These are phyloP conservation scores for Cardamine chenopodiifolia DNA, from an alignment of 345 rosid genomes.

Conservation along the genomic window DNA sequence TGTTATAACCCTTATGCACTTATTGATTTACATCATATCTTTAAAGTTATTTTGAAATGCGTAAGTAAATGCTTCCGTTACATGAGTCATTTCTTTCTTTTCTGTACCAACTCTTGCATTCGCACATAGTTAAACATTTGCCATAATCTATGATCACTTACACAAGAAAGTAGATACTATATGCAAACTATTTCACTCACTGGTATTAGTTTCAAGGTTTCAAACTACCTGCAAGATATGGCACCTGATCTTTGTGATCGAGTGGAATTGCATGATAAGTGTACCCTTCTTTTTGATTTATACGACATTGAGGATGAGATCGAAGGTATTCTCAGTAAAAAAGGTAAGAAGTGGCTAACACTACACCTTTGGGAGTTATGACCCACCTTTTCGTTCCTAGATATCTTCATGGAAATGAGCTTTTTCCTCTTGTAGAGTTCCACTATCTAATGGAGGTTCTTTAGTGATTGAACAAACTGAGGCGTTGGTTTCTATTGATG, in stretches of 20 bases:
- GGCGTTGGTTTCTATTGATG: constrained; percentile 97
- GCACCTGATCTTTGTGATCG: constrained; percentile 94
- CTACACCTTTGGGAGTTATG: background rate
- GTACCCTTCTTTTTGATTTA: constrained; percentile 83
- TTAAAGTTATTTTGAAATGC: constrained; percentile 17
- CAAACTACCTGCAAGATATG: constrained; percentile 93
- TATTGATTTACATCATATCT: background rate
- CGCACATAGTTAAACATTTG: constrained; percentile 9
- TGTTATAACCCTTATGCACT: background rate
- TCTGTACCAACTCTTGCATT: constrained; percentile 22
- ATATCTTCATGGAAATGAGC: constrained; percentile 20
- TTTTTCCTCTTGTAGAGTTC: constrained; percentile 60
- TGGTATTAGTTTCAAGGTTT: constrained; percentile 61
- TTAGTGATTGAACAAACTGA: constrained; percentile 97
- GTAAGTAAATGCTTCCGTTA: background rate
- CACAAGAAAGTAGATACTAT: background rate
- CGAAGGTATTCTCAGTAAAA: constrained; percentile 85
- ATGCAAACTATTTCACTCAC: constrained; percentile 33
- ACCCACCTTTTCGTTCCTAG: constrained; percentile 11
- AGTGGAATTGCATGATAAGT: constrained; percentile 75
- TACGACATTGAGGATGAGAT: constrained; percentile 88
- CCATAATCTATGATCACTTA: background rate
- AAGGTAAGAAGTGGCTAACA: constrained; percentile 55
- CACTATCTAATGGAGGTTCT: constrained; percentile 88
- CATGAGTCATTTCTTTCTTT: constrained; percentile 6